Conservation (phyloP, 2,329 filamentous ascomycete genomes). For the Pyricularia sp. region DNA sequence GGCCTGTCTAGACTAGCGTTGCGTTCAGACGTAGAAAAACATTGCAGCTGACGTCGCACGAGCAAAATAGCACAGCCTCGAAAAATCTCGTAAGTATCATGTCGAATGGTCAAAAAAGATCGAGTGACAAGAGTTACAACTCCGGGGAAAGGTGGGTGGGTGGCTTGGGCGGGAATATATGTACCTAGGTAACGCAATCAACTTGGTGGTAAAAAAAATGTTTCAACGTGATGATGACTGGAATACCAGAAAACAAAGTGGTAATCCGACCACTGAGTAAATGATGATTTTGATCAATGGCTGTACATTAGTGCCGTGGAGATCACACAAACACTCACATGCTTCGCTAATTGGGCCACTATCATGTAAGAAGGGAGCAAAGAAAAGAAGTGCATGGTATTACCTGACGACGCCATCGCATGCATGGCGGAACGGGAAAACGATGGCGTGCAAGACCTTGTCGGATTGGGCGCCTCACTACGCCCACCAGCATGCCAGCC, state of each 20-base stretch:
- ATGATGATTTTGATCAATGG: background rate
- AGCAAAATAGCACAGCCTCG: background rate
- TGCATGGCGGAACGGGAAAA: background rate
- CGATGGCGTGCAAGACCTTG: background rate
- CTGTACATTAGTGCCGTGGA: background rate
- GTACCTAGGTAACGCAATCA: no score
- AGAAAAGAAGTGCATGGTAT: background rate
- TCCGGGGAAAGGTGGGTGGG: no score
- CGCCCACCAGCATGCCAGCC: background rate
- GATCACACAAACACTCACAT: background rate
- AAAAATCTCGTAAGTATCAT: no score
- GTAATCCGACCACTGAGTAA: no score
- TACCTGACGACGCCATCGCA: background rate
- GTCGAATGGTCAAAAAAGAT: no score
- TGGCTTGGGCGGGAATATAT: no score
- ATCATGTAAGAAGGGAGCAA: background rate
- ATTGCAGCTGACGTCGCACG: background rate
- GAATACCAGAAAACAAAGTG: no score
- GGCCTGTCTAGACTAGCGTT: background rate
- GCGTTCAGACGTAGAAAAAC: background rate
- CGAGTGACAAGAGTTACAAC: no score
- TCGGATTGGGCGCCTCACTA: background rate
- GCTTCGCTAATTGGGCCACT: background rate
- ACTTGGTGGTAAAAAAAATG: no score
- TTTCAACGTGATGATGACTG: no score